phyloP scores from a whole-genome alignment of 2,329 filamentous ascomycete genomes.

The Fusarium sororula region DNA sequence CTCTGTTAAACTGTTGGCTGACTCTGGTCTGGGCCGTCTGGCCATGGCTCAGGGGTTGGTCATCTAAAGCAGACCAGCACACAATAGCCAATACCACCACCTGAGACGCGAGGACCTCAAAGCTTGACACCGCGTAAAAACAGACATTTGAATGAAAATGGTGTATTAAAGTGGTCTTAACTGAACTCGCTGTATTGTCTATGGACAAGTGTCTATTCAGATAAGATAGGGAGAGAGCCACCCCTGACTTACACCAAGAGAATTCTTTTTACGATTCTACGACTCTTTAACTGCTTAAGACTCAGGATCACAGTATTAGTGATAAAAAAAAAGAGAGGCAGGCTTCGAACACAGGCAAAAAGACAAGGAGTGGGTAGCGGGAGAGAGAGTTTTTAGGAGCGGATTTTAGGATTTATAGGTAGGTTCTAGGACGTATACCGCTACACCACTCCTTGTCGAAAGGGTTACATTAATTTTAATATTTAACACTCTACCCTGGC shows the following conservation, averaged over 20 bases:
- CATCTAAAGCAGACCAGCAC: background rate
- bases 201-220: too few species aligned
- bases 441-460: background rate
- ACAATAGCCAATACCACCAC: rapidly evolving
- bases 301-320: background rate
- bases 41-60: background rate
- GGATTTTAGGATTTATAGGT: background rate
- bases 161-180: rapidly evolving
- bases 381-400: slow-evolving; percentile 8
- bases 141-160: background rate
- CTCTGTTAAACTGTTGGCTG: rapidly evolving
- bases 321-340: background rate
- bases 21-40: rapidly evolving
- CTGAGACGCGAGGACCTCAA: too few species aligned
- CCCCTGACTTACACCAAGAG: background rate
- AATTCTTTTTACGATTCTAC: too few species aligned
- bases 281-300: background rate
- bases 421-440: slow-evolving; percentile 4
- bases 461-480: background rate
- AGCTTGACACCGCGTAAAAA: rapidly evolving
- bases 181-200: rapidly evolving
- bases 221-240: background rate
- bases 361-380: background rate
- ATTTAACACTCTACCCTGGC: background rate
- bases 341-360: background rate